Evolutionary conservation across 2,329 filamentous ascomycete species (phyloP), one percentile per base, ranked within the genome.

Genomic region (Tympanopsis confertula): DNA sequence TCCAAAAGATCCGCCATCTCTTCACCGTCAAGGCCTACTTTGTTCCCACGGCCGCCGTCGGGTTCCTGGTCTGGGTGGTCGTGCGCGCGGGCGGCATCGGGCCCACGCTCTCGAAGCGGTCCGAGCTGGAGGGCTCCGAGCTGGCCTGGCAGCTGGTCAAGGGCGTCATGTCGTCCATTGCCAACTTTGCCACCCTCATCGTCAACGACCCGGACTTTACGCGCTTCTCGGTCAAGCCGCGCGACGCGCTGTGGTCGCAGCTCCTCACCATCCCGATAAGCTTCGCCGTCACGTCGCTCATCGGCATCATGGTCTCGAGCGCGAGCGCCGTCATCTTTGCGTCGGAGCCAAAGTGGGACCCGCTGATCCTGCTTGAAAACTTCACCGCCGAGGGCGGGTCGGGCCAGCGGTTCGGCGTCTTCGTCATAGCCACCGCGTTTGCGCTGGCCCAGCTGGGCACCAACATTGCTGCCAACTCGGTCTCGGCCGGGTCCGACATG

Each of bases 401-500:
- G 4, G 57, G 51, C 2, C 65, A 71, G 39, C 63, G 69, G 19
- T 66, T 67, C 17, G 69, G 68, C 14, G 66, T 73, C 35, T 73
- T 72, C 49, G 55, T 73, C 42, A 70, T 73, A 40, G 55, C 67
- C 2, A 50, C 53, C 13, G 65, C 66, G 2, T 73, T 73, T 45
- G 58, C 70, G 0, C 62, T 79, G 15, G 74, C 74, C 4, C 74
- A 78, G 47, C 58, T 78, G 13, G 74, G 73, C 19, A 78, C 74
- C 12, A 78, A 79, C 46, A 78, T 79, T 42, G 72, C 74, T 3
- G 74, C 75, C 36, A 80, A 78, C 50, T 73, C 68, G 3, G 71
- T 78, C 42, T 76, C 71, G 5, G 74, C 73, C 10, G 70, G 70
- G 18, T 77, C 74, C 3, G 74, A 78, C 44, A 63, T 78, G 63